A percentile compares a stretch with the other conserved stretches of the same genome.
Evolutionary conservation across 2,329 filamentous ascomycete species (phyloP).

Genomic region (Canariomyces notabilis): DNA sequence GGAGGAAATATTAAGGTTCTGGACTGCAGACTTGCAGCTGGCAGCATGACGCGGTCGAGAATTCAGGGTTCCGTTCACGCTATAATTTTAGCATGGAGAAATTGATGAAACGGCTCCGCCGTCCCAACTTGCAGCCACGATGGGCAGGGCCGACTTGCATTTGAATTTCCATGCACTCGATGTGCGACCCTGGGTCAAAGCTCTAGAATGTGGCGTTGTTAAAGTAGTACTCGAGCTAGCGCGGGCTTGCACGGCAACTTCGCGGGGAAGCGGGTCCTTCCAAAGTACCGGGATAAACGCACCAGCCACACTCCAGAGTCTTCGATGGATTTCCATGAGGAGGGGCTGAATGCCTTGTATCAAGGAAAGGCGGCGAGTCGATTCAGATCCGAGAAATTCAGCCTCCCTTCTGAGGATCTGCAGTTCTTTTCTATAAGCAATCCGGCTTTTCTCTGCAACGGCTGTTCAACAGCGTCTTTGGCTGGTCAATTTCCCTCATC

Average conservation of each 20-base stretch:
- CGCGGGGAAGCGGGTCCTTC: no score
- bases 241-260: no score
- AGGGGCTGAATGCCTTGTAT: slow-evolving; percentile 25
- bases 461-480: slow-evolving; percentile 10
- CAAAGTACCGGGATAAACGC: slow-evolving; percentile 19
- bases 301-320: slow-evolving; percentile 27
- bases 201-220: no score
- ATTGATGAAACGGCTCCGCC: slow-evolving; percentile 8
- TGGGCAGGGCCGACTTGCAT: slow-evolving; percentile 7
- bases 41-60: no score
- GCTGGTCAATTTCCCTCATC: slow-evolving; percentile 3
- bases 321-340: slow-evolving; percentile 29
- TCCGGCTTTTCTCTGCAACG: slow-evolving; percentile 4
- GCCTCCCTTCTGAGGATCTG: slow-evolving; percentile 21
- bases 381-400: slow-evolving; percentile 25
- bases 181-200: neutral
- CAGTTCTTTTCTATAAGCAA: slow-evolving; percentile 24
- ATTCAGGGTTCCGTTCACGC: neutral
- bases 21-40: neutral
- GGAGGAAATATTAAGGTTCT: no score
- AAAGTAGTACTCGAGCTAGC: slow-evolving; percentile 11
- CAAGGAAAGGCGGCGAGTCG: slow-evolving; percentile 24
- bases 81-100: slow-evolving; percentile 7
- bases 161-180: slow-evolving; percentile 18
- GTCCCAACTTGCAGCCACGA: slow-evolving; percentile 10